Conservation (phyloP, 805 yeast species). For the Wickerhamomyces xylosicus region DNA sequence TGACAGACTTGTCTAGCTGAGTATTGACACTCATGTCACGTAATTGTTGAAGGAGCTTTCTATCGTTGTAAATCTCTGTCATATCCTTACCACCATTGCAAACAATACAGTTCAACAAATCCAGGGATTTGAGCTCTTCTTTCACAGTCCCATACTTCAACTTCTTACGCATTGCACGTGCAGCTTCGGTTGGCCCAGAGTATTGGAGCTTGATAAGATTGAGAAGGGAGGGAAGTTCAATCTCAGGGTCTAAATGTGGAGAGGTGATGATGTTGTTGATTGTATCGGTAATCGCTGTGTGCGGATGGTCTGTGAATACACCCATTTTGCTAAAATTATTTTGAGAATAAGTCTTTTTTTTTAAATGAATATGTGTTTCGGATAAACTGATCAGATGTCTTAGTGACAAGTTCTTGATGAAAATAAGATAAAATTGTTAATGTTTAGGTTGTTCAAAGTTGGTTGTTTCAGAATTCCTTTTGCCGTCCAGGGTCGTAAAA, state of each 20-base stretch:
- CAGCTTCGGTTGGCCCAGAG: slow-evolving; percentile 59
- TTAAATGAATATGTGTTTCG: not conserved
- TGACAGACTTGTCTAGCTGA: slow-evolving; percentile 36
- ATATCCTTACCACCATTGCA: slow-evolving; percentile 36
- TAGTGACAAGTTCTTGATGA: no score
- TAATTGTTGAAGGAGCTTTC: slow-evolving; percentile 55
- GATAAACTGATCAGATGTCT: no score
- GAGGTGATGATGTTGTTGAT: slow-evolving; percentile 38
- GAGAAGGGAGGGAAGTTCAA: slow-evolving; percentile 24
- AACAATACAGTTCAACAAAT: slow-evolving; percentile 45
- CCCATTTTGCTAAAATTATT: slow-evolving; percentile 44
- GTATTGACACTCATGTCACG: slow-evolving; percentile 33
- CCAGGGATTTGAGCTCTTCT: slow-evolving; percentile 64
- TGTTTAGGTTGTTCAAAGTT: no score
- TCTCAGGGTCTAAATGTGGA: slow-evolving; percentile 21
- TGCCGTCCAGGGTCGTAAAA: no score
- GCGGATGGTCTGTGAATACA: slow-evolving; percentile 47
- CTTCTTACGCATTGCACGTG: slow-evolving; percentile 81
- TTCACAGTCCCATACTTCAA: slow-evolving; percentile 69
- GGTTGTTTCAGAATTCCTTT: no score
- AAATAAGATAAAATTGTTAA: no score
- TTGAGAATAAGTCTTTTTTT: not conserved
- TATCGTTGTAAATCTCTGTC: slow-evolving; percentile 49
- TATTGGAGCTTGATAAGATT: slow-evolving; percentile 25
- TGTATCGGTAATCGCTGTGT: slow-evolving; percentile 59